Evolutionary conservation across 805 yeast species (phyloP).

Genomic region (Metschnikowia anglica): DNA sequence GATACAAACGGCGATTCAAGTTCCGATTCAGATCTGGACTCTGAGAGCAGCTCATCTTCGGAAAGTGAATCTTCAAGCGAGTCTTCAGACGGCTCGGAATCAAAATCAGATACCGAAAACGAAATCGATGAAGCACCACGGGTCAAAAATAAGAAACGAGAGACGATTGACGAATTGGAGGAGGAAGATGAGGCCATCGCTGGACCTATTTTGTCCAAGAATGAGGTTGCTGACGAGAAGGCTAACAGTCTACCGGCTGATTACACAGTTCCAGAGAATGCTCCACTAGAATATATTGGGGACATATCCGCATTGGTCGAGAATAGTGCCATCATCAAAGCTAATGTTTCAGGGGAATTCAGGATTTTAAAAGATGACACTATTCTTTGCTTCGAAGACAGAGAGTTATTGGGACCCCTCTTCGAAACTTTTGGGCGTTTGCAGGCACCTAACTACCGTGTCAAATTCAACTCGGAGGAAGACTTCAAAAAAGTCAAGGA

Average conservation of each 20-base stretch:
- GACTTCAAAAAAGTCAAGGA: constrained; percentile 48
- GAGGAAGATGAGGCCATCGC: constrained; percentile 45
- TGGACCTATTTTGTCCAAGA: constrained; percentile 75
- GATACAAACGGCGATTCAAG: not conserved
- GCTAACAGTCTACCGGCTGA: constrained; percentile 69
- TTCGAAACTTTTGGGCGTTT: constrained; percentile 90
- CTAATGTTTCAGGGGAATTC: constrained; percentile 77
- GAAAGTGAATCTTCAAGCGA: not conserved
- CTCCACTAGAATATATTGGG: constrained; percentile 75
- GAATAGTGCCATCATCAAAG: constrained; percentile 66
- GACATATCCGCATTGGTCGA: constrained; percentile 67
- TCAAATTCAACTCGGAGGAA: constrained; percentile 57
- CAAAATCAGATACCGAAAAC: constrained; percentile 13
- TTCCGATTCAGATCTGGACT: not conserved
- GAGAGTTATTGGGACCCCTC: constrained; percentile 68
- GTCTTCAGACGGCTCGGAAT: constrained; percentile 8
- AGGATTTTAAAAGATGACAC: constrained; percentile 80
- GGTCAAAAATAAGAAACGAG: not conserved
- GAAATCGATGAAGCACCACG: not conserved
- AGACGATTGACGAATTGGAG: constrained; percentile 28
- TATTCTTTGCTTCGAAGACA: constrained; percentile 72
- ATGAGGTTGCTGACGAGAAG: constrained; percentile 69
- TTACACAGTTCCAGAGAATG: constrained; percentile 54
- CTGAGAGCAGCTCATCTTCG: not conserved
- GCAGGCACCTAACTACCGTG: constrained; percentile 76